Evolutionary conservation across 768 basidiomycete species (phyloP).

Genomic region (Lyophyllum atratum): DNA sequence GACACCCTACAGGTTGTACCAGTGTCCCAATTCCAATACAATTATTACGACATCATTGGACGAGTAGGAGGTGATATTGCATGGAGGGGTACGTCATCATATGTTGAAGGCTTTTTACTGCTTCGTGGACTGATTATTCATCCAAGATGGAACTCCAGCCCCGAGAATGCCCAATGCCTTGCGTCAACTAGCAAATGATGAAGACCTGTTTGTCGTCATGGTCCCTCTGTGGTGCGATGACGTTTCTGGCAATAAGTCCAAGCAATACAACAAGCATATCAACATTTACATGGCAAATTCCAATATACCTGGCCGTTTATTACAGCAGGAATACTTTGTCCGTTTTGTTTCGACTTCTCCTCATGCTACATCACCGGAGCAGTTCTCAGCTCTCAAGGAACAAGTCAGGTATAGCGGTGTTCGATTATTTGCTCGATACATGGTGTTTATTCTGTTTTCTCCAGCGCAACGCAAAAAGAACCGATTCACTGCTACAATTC

Average conservation of each 20-base stretch:
- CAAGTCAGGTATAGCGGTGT: slow-evolving; percentile 16
- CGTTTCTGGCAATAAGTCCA: no score
- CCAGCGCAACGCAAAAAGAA: background rate
- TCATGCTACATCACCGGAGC: slow-evolving; percentile 31
- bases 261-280: slow-evolving; percentile 38
- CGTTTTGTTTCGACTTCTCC: slow-evolving; percentile 16
- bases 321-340: slow-evolving; percentile 31
- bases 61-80: background rate
- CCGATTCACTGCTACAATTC: slow-evolving; percentile 14
- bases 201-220: background rate
- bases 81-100: background rate
- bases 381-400: slow-evolving; percentile 25
- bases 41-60: background rate
- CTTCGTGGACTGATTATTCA: background rate
- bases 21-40: background rate
- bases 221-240: slow-evolving; percentile 2
- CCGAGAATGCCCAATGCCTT: background rate
- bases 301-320: slow-evolving; percentile 26
- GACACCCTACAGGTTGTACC: background rate
- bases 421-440: background rate
- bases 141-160: background rate
- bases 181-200: background rate
- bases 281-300: slow-evolving; percentile 30
- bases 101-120: background rate
- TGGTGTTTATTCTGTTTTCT: background rate